Conservation (phyloP, 2,329 filamentous ascomycete genomes). For the Colletotrichum theobromicola region DNA sequence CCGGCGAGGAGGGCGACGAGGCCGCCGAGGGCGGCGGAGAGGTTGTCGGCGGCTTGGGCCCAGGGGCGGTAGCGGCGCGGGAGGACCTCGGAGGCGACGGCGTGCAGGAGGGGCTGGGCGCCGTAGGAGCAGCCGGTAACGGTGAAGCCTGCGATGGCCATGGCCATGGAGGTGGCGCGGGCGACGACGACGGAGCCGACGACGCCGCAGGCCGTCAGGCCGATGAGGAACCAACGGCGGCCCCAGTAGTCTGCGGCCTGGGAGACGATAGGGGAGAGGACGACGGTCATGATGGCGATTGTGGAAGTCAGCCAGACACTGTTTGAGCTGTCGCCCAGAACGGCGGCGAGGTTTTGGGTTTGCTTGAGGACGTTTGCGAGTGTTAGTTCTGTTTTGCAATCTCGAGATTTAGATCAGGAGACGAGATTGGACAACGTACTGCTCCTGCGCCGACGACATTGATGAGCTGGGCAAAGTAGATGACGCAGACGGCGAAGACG, state of each 20-base stretch:
- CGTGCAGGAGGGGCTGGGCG: slow-evolving; percentile 42
- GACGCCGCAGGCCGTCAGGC: slow-evolving; percentile 36
- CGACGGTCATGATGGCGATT: slow-evolving; percentile 35
- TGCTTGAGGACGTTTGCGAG: slow-evolving; percentile 26
- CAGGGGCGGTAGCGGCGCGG: slow-evolving; percentile 29
- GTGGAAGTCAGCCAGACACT: slow-evolving; percentile 38
- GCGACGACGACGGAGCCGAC: slow-evolving; percentile 39
- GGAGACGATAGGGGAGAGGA: slow-evolving; percentile 35
- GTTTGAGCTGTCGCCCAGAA: slow-evolving; percentile 26
- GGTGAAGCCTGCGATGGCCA: slow-evolving; percentile 41
- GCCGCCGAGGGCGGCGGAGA: slow-evolving; percentile 43
- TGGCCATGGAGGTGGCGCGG: slow-evolving; percentile 36
- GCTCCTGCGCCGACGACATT: neutral
- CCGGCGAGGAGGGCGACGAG: slow-evolving; percentile 38
- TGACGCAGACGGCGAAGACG: neutral
- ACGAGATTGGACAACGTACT: neutral
- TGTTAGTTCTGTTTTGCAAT: neutral
- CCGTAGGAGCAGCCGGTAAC: slow-evolving; percentile 41
- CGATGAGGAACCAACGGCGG: slow-evolving; percentile 42
- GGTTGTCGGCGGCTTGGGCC: slow-evolving; percentile 37
- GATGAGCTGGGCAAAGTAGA: neutral
- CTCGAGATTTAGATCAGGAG: neutral
- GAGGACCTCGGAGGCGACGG: slow-evolving; percentile 43
- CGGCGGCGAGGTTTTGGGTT: slow-evolving; percentile 34
- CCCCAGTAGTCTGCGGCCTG: slow-evolving; percentile 49